Percentiles rank a stretch among this genome's conserved stretches.
These are phyloP conservation scores for Yamadazyma sp. DNA, from an alignment of 1,139 yeast genomes.

Conservation along the genomic window DNA sequence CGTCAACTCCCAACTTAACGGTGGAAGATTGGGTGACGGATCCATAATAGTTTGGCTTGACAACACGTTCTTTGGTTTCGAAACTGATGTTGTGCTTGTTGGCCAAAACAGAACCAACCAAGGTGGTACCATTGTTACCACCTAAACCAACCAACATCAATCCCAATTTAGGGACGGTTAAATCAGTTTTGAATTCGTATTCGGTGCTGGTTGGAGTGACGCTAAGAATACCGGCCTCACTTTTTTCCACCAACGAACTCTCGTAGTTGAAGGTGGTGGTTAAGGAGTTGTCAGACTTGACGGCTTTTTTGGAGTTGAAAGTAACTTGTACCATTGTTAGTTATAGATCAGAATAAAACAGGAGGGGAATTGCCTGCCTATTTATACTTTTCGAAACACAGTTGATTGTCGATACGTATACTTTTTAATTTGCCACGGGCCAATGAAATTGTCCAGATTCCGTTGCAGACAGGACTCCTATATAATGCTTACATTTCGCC, in stretches of 20 bases:
- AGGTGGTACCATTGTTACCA: slow-evolving; percentile 94
- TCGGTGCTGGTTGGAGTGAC: slow-evolving; percentile 75
- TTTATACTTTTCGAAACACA: slow-evolving; percentile 11
- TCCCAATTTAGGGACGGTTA: slow-evolving; percentile 83
- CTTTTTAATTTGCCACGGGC: not conserved
- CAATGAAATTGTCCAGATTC: not conserved
- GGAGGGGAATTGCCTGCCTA: slow-evolving; percentile 3
- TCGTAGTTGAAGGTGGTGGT: slow-evolving; percentile 62
- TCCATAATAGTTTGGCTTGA: slow-evolving; percentile 87
- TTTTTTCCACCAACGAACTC: slow-evolving; percentile 39
- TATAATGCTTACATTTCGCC: not conserved
- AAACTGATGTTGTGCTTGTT: slow-evolving; percentile 78
- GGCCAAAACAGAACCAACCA: slow-evolving; percentile 82
- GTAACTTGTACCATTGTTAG: slow-evolving; percentile 31
- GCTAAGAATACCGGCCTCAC: slow-evolving; percentile 52
- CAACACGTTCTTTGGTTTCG: slow-evolving; percentile 78
- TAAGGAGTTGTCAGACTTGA: slow-evolving; percentile 57
- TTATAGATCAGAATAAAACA: slow-evolving; percentile 1
- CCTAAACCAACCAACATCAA: slow-evolving; percentile 91
- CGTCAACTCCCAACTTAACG: slow-evolving; percentile 82
- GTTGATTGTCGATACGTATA: not conserved
- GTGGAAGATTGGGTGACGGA: slow-evolving; percentile 96
- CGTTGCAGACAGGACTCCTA: not conserved
- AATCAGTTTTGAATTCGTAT: slow-evolving; percentile 83
- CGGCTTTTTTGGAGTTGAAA: slow-evolving; percentile 63